phyloP scores from a whole-genome alignment of 2,329 filamentous ascomycete species.

The Lasiodiplodia citricola region DNA sequence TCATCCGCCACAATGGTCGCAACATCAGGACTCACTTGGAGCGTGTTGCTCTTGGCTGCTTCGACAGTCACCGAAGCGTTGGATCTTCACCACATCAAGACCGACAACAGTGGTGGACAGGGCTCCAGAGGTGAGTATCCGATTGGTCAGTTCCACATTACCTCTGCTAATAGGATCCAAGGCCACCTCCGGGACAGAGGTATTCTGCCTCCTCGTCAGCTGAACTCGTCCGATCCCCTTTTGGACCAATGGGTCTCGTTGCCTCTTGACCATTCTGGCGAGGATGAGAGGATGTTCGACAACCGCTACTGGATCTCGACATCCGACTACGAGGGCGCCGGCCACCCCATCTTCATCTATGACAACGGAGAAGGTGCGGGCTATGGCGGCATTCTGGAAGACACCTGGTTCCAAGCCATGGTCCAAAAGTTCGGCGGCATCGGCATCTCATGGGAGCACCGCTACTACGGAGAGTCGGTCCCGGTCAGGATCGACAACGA shows the following conservation, averaged over 20 bases:
- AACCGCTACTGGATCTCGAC: conserved; percentile 46
- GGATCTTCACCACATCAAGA: not conserved
- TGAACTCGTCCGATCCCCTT: not conserved
- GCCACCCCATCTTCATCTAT: conserved; percentile 46
- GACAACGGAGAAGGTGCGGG: conserved; percentile 45
- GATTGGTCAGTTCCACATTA: not conserved
- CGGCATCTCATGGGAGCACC: conserved; percentile 48
- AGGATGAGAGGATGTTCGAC: conserved; percentile 38
- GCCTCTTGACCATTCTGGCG: conserved; percentile 44
- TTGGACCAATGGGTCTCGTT: conserved; percentile 33
- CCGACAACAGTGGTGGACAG: not conserved
- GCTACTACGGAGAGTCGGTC: conserved; percentile 49
- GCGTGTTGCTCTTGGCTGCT: not conserved
- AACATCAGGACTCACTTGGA: not conserved
- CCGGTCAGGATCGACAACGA: conserved; percentile 40
- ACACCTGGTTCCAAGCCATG: conserved; percentile 8
- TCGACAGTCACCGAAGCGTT: not conserved
- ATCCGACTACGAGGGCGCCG: conserved; percentile 39
- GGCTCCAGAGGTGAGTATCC: not conserved
- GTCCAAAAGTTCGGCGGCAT: conserved; percentile 30
- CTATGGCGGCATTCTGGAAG: not conserved
- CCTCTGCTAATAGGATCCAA: not conserved
- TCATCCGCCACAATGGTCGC: not conserved
- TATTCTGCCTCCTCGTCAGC: not conserved
- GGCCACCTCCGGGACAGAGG: not conserved